Evolutionary conservation across 2,329 filamentous ascomycete genomes (phyloP).

Genomic region (Bipolaris sorokiniana): DNA sequence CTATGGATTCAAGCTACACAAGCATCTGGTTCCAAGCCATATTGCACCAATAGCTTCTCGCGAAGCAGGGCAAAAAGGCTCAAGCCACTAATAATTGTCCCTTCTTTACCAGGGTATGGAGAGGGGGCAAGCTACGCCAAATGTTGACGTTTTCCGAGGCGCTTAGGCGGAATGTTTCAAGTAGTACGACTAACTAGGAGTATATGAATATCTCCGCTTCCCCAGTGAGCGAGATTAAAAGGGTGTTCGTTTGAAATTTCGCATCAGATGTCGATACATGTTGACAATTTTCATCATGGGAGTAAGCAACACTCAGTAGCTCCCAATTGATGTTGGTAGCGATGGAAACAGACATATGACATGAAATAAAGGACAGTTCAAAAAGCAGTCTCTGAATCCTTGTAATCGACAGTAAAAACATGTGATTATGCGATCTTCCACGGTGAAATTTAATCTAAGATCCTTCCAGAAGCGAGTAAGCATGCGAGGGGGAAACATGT

Average conservation of each 20-base stretch:
- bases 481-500: too few species aligned
- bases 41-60: constrained; percentile 14
- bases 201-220: constrained; percentile 19
- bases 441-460: too few species aligned
- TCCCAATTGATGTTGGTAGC: too few species aligned
- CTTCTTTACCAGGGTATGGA: constrained; percentile 8
- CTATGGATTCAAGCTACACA: constrained; percentile 12
- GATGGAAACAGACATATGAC: too few species aligned
- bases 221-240: constrained; percentile 15
- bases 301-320: too few species aligned
- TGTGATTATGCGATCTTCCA: too few species aligned
- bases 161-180: constrained; percentile 16
- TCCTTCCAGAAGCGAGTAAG: too few species aligned
- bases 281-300: too few species aligned
- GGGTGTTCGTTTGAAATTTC: constrained; percentile 23
- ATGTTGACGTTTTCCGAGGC: constrained; percentile 8
- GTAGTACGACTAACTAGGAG: constrained; percentile 24
- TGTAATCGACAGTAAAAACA: too few species aligned
- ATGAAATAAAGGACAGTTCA: too few species aligned
- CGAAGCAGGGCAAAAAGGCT: constrained; percentile 1
- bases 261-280: not conserved
- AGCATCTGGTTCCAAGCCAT: constrained; percentile 16
- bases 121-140: constrained; percentile 9
- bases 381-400: too few species aligned
- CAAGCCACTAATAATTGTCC: constrained; percentile 2